These are phyloP conservation scores for Chrysoporthe cubensis DNA, from an alignment of 2,329 filamentous ascomycete species.

Conservation along the genomic window DNA sequence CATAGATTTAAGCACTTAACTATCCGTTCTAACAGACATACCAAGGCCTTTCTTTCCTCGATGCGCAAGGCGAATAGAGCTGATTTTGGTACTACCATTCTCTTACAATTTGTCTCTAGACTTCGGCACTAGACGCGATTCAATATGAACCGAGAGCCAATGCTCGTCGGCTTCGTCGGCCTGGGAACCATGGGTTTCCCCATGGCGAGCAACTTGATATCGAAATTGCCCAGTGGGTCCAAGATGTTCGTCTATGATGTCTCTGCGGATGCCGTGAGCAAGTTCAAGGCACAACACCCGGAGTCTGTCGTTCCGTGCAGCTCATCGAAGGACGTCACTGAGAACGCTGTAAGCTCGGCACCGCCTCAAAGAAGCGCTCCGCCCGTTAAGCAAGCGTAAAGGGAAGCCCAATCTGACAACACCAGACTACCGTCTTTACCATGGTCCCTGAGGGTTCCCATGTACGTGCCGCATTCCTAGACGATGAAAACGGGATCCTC, in stretches of 20 bases:
- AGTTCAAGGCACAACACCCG: slow-evolving; percentile 56
- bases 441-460: slow-evolving; percentile 70
- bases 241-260: slow-evolving; percentile 65
- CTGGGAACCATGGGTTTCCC: slow-evolving; percentile 57
- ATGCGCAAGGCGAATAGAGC: not conserved
- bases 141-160: slow-evolving; percentile 8
- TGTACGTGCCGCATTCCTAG: slow-evolving; percentile 63
- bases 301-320: slow-evolving; percentile 48
- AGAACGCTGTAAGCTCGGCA: slow-evolving; percentile 60
- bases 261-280: slow-evolving; percentile 56
- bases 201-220: slow-evolving; percentile 70
- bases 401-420: not conserved
- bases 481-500: slow-evolving; percentile 53
- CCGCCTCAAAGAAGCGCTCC: not conserved
- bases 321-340: slow-evolving; percentile 62
- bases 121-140: not conserved
- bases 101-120: not conserved
- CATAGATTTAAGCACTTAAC: not conserved
- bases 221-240: slow-evolving; percentile 64
- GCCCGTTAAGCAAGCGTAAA: not conserved
- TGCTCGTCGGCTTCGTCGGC: slow-evolving; percentile 53
- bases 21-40: no score
- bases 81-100: not conserved
- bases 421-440: slow-evolving; percentile 66
- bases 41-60: no score